phyloP scores from a whole-genome alignment of 805 yeast species.

The Naumovozyma baii region DNA sequence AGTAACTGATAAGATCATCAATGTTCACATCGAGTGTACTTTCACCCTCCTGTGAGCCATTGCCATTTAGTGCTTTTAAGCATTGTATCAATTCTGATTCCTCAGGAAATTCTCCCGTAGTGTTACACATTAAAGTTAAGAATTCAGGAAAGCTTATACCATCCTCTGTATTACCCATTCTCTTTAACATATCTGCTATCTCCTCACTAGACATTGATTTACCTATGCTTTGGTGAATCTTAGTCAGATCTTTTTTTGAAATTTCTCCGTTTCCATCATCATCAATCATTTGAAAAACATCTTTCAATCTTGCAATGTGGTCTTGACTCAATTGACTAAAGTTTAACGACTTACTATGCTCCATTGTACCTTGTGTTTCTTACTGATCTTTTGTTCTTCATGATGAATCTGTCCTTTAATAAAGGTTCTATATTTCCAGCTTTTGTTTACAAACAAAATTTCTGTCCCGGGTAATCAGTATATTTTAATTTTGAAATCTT shows the following conservation, averaged over 20 bases:
- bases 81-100: slow-evolving; percentile 49
- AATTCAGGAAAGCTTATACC: slow-evolving; percentile 54
- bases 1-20: slow-evolving; percentile 39
- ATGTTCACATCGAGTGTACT: slow-evolving; percentile 38
- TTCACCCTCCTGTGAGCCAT: background rate
- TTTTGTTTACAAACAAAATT: too few species aligned
- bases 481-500: too few species aligned
- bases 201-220: slow-evolving; percentile 35
- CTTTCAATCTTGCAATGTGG: slow-evolving; percentile 57
- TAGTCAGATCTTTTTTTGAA: slow-evolving; percentile 43
- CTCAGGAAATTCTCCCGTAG: slow-evolving; percentile 43
- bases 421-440: background rate
- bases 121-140: slow-evolving; percentile 50
- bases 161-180: background rate
- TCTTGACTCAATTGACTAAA: slow-evolving; percentile 43
- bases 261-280: slow-evolving; percentile 69
- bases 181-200: slow-evolving; percentile 42
- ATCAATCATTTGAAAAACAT: slow-evolving; percentile 72
- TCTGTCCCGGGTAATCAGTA: too few species aligned
- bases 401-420: background rate
- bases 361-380: slow-evolving; percentile 11
- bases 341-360: slow-evolving; percentile 26
- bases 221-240: slow-evolving; percentile 45
- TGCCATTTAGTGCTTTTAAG: slow-evolving; percentile 38
- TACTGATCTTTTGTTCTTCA: background rate